phyloP scores from a whole-genome alignment of 2,329 filamentous ascomycete species.

The Paraconiothyrium sp. region DNA sequence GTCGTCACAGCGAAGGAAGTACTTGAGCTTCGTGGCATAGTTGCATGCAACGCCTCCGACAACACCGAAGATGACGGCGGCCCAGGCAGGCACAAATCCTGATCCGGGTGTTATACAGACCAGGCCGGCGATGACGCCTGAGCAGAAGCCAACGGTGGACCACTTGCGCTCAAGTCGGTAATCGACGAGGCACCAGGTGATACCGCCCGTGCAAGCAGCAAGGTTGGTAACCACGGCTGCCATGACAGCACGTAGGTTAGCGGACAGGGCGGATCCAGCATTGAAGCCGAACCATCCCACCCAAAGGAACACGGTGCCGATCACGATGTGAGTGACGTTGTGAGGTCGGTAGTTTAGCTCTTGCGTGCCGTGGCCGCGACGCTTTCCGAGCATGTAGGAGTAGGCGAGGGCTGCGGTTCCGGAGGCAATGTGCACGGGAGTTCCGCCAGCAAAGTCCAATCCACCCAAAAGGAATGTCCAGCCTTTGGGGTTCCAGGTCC shows the following conservation, averaged over 20 bases:
- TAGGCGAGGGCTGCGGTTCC: constrained; percentile 87
- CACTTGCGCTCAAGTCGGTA: constrained; percentile 90
- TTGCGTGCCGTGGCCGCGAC: constrained; percentile 83
- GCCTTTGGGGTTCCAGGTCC: constrained; percentile 88
- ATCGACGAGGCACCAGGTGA: constrained; percentile 90
- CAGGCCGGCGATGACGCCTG: constrained; percentile 85
- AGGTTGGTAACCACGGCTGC: constrained; percentile 87
- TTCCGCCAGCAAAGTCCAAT: constrained; percentile 89
- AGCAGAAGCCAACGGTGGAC: constrained; percentile 94
- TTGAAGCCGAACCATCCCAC: constrained; percentile 98
- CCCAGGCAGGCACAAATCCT: constrained; percentile 85
- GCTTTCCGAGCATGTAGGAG: constrained; percentile 89
- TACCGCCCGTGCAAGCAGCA: constrained; percentile 82
- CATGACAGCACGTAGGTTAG: constrained; percentile 86
- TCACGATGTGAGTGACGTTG: constrained; percentile 91
- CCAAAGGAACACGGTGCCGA: constrained; percentile 94
- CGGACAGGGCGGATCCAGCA: constrained; percentile 80
- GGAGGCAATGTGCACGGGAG: constrained; percentile 87
- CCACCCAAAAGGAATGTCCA: constrained; percentile 76
- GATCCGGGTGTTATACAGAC: constrained; percentile 90
- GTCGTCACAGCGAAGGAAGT: constrained; percentile 81
- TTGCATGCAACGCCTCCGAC: constrained; percentile 82
- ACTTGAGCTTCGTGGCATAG: constrained; percentile 92
- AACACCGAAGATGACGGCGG: constrained; percentile 80
- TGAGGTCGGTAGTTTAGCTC: constrained; percentile 92